These are phyloP conservation scores for Macrophomina tecta DNA, from an alignment of 2,329 filamentous ascomycete genomes.

Conservation along the genomic window DNA sequence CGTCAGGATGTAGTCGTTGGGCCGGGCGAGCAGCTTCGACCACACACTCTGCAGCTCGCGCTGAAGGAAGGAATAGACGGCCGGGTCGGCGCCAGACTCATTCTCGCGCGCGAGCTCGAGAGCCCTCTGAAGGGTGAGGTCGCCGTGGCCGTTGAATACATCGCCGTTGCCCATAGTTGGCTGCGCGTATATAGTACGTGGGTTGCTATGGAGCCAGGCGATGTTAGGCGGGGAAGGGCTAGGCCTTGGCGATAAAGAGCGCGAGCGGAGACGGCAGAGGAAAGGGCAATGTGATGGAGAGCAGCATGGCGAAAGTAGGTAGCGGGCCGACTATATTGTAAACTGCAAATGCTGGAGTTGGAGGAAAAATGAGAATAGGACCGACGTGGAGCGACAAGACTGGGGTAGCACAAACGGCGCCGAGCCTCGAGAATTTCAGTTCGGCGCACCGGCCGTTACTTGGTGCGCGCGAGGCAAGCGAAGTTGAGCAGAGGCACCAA, in stretches of 20 bases:
- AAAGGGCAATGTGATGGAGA: slow-evolving; percentile 7
- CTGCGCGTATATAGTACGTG: too few species aligned
- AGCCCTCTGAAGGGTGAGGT: slow-evolving; percentile 66
- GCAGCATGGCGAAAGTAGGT: slow-evolving; percentile 2
- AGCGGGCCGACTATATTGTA: slow-evolving; percentile 11
- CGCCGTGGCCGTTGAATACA: slow-evolving; percentile 48
- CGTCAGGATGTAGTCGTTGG: slow-evolving; percentile 74
- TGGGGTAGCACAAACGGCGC: slow-evolving; percentile 14
- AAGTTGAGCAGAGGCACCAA: not conserved
- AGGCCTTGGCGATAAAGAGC: slow-evolving; percentile 34
- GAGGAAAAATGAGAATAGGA: slow-evolving; percentile 10
- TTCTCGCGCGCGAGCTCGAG: slow-evolving; percentile 78
- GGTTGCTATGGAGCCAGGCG: not conserved
- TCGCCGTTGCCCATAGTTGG: slow-evolving; percentile 48
- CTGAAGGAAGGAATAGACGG: slow-evolving; percentile 70
- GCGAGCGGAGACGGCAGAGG: not conserved
- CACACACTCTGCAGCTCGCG: slow-evolving; percentile 65
- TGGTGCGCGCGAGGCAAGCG: not conserved
- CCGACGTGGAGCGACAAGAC: slow-evolving; percentile 24
- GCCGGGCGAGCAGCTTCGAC: slow-evolving; percentile 68
- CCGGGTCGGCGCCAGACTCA: slow-evolving; percentile 69
- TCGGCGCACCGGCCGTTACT: not conserved
- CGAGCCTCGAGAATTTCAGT: slow-evolving; percentile 1
- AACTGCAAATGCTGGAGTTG: not conserved
- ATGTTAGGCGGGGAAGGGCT: slow-evolving; percentile 8